Percentiles rank a stretch among this genome's conserved stretches.
phyloP scores from a whole-genome alignment of 2,329 filamentous ascomycete species.

The Trichoderma arundinaceum region DNA sequence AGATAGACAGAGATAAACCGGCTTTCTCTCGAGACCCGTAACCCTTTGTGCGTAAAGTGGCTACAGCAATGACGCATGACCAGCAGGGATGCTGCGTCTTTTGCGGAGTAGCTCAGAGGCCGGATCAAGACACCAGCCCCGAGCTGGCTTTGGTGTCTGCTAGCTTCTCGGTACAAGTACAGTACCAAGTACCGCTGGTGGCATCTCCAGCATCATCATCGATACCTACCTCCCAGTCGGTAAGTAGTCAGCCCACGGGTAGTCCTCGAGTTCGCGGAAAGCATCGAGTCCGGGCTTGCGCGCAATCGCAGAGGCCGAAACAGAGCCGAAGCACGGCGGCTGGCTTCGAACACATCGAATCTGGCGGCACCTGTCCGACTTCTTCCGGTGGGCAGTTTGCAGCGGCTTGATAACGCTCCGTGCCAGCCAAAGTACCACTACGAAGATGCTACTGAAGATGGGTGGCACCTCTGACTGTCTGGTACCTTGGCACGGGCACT shows the following conservation, averaged over 20 bases:
- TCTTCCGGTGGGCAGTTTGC: neutral
- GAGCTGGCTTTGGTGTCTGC: neutral
- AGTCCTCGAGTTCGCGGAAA: neutral
- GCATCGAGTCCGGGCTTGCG: neutral
- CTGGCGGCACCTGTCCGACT: too few species aligned
- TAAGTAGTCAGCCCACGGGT: too few species aligned
- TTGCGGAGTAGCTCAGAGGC: slow-evolving; percentile 15
- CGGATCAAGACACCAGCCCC: neutral
- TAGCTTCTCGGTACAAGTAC: neutral
- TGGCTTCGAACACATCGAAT: neutral
- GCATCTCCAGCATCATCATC: slow-evolving; percentile 1
- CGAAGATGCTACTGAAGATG: too few species aligned
- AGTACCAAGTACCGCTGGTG: too few species aligned
- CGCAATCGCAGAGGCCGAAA: neutral
- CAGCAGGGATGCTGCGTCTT: slow-evolving; percentile 24
- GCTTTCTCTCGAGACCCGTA: slow-evolving; percentile 6
- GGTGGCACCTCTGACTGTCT: too few species aligned
- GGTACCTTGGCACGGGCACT: too few species aligned
- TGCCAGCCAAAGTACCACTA: too few species aligned
- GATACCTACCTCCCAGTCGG: too few species aligned
- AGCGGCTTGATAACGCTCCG: neutral
- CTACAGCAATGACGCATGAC: slow-evolving; percentile 31
- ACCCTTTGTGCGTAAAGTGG: slow-evolving; percentile 32
- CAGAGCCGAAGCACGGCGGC: neutral
- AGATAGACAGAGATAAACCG: slow-evolving; percentile 5